Conservation (phyloP, 768 basidiomycete genomes). For the Megacollybia marginata region DNA sequence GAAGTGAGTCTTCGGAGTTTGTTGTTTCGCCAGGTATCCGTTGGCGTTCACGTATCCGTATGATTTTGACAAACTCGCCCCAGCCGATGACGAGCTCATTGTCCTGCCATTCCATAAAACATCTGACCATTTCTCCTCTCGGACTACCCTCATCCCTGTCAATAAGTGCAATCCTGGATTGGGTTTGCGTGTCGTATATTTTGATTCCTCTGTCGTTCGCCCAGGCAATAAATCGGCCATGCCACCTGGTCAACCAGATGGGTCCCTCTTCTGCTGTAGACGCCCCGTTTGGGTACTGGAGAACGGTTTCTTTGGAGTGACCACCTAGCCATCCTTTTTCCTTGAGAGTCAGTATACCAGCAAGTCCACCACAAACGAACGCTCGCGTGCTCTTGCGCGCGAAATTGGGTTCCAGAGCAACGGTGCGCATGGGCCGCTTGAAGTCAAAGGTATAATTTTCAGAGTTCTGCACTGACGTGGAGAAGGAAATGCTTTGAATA, state of each 20-base stretch:
- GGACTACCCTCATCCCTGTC: constrained; percentile 79
- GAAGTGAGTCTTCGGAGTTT: constrained; percentile 38
- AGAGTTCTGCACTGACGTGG: constrained; percentile 30
- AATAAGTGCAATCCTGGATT: constrained; percentile 76
- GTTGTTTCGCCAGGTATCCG: constrained; percentile 27
- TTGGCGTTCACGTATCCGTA: constrained; percentile 62
- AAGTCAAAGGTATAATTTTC: constrained; percentile 86
- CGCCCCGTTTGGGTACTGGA: constrained; percentile 33
- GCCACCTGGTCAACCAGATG: constrained; percentile 89
- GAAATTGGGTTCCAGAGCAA: constrained; percentile 89
- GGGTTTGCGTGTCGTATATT: constrained; percentile 79
- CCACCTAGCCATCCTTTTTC: constrained; percentile 98
- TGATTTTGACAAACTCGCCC: constrained; percentile 92
- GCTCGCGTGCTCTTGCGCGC: constrained; percentile 68
- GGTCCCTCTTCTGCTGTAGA: constrained; percentile 68
- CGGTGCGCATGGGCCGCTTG: constrained; percentile 84
- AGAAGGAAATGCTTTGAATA: constrained; percentile 71
- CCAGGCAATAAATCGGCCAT: constrained; percentile 86
- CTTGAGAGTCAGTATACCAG: constrained; percentile 76
- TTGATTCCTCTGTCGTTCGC: constrained; percentile 96
- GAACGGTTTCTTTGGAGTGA: constrained; percentile 59
- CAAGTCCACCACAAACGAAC: constrained; percentile 89
- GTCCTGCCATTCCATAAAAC: constrained; percentile 87
- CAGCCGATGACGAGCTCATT: constrained; percentile 87
- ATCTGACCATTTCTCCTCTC: constrained; percentile 92